Evolutionary conservation across 164 flowering plant genomes (phyloP).

Genomic region (Dillenia turbinata): DNA sequence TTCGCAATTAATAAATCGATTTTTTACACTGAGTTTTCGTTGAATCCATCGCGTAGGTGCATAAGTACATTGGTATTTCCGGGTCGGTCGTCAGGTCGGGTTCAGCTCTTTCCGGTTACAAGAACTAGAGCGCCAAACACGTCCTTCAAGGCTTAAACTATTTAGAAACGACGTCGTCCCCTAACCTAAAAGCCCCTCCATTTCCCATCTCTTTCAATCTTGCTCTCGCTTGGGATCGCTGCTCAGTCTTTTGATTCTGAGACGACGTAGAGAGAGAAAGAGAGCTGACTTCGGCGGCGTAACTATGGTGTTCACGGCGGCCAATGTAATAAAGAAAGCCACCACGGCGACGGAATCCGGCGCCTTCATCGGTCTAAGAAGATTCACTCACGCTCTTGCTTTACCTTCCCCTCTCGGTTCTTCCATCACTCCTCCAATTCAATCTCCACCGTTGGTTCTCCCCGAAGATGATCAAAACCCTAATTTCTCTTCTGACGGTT

Average conservation of each 20-base stretch:
- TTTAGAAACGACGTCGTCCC: neutral
- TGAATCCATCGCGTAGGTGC: too few relatives aligned
- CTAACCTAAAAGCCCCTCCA: neutral
- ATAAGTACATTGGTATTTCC: too few relatives aligned
- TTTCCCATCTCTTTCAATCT: neutral
- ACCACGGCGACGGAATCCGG: constrained; percentile 1
- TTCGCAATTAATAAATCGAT: too few relatives aligned
- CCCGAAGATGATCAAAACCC: constrained; percentile 33
- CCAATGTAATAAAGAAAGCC: constrained; percentile 16
- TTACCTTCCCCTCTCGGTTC: constrained; percentile 32
- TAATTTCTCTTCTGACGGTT: constrained; percentile 27
- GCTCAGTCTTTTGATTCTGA: neutral
- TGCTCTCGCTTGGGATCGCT: neutral
- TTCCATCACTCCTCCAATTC: constrained; percentile 5
- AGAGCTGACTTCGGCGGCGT: neutral
- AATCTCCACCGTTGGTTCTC: constrained; percentile 19
- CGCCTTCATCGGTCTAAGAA: constrained; percentile 7
- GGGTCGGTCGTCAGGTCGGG: too few relatives aligned
- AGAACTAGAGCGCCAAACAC: too few relatives aligned
- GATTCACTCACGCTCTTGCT: constrained; percentile 26
- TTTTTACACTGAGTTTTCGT: too few relatives aligned
- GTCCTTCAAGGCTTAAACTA: too few relatives aligned
- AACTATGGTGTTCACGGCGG: constrained; percentile 22
- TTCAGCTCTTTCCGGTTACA: too few relatives aligned
- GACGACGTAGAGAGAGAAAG: neutral